Percentiles rank a stretch among this genome's conserved stretches.
These are phyloP conservation scores for Hypoxylon sp. DNA, from an alignment of 2,329 filamentous ascomycete species.

Conservation along the genomic window DNA sequence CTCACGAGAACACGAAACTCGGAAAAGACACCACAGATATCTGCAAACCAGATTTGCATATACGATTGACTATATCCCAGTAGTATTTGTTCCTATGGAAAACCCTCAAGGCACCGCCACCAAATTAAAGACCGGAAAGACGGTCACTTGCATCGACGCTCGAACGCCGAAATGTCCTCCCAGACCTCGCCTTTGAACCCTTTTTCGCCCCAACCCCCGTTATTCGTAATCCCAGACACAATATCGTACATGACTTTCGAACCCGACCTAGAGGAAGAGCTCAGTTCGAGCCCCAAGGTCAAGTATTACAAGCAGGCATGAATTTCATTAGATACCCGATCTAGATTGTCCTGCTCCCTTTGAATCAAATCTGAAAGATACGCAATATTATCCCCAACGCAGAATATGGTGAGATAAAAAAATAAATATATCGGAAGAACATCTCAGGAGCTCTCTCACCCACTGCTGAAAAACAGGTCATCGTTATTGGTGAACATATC, in stretches of 20 bases:
- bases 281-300: conserved; percentile 13
- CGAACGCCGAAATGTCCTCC: conserved; percentile 35
- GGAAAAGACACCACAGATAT: background rate
- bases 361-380: conserved; percentile 11
- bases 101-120: conserved; percentile 18
- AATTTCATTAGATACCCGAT: conserved; percentile 24
- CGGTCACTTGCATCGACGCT: conserved; percentile 32
- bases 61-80: conserved; percentile 29
- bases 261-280: conserved; percentile 21
- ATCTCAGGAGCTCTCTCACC: conserved; percentile 12
- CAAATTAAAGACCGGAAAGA: conserved; percentile 31
- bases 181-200: background rate
- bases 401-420: conserved; percentile 6
- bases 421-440: background rate
- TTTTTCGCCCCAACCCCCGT: conserved; percentile 17
- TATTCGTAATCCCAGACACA: conserved; percentile 30
- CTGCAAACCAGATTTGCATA: conserved; percentile 1
- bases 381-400: conserved; percentile 2
- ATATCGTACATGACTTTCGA: conserved; percentile 39
- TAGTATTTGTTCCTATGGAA: conserved; percentile 34
- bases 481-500: conserved; percentile 66
- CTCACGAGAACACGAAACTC: background rate
- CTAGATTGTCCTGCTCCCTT: conserved; percentile 20
- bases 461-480: conserved; percentile 65
- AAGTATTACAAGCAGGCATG: conserved; percentile 19